Conservation (phyloP, 768 basidiomycete species). For the Calocera viscosa region DNA sequence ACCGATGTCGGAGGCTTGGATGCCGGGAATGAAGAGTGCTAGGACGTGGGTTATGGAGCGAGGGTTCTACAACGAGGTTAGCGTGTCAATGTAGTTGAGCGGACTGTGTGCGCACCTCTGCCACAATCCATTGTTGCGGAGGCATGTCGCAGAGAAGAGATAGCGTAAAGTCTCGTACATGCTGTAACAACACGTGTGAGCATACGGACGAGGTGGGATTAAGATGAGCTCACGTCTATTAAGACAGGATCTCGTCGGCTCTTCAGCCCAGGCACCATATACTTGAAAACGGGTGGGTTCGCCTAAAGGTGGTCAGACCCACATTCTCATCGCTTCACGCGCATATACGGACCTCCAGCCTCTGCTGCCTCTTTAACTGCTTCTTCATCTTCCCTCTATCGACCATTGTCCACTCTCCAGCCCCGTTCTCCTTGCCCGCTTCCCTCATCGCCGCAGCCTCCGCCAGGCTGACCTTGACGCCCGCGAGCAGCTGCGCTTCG, state of each 20-base stretch:
- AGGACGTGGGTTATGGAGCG: conserved; percentile 66
- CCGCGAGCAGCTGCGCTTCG: neutral
- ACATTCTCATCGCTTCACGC: conserved; percentile 19
- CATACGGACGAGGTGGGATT: neutral
- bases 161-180: conserved; percentile 73
- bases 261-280: conserved; percentile 60
- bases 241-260: conserved; percentile 61
- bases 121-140: conserved; percentile 74
- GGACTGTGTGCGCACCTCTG: conserved; percentile 45
- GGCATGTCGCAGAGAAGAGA: conserved; percentile 72
- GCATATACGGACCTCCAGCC: conserved; percentile 43
- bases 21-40: conserved; percentile 69
- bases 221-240: conserved; percentile 50
- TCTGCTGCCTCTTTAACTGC: conserved; percentile 42
- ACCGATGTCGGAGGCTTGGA: conserved; percentile 42
- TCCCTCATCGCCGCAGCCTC: conserved; percentile 21
- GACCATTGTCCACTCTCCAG: conserved; percentile 50
- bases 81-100: conserved; percentile 1
- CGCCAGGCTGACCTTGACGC: conserved; percentile 15
- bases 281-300: conserved; percentile 66
- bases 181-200: conserved; percentile 36
- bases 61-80: conserved; percentile 42
- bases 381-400: conserved; percentile 66
- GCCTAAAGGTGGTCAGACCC: conserved; percentile 29
- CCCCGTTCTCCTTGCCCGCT: conserved; percentile 24